phyloP scores from a whole-genome alignment of 148 eudicot genomes.

The Rhododendron simsii region DNA sequence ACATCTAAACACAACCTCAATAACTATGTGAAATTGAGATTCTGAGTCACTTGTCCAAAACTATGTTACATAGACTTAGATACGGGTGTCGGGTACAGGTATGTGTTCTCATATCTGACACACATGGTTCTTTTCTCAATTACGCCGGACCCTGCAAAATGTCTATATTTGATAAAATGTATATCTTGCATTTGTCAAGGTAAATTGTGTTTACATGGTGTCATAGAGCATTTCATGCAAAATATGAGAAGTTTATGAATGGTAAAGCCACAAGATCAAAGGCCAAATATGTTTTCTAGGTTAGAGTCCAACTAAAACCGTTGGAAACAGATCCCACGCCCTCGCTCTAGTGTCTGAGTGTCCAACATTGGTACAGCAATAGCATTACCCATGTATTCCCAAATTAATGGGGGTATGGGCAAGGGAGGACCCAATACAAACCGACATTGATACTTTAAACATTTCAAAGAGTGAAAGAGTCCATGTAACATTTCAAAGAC shows the following conservation, averaged over 20 bases:
- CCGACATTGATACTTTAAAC: not conserved
- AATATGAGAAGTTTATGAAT: not conserved
- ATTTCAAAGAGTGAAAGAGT: not conserved
- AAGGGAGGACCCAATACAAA: not conserved
- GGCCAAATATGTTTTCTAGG: not conserved
- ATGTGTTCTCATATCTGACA: not conserved
- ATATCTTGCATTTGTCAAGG: not conserved
- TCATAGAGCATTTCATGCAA: not conserved
- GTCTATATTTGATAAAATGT: not conserved
- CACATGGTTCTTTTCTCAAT: not conserved
- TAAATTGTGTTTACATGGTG: not conserved
- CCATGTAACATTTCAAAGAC: not conserved
- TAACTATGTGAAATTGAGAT: not conserved
- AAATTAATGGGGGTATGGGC: not conserved
- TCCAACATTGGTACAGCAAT: not conserved
- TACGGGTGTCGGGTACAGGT: not conserved
- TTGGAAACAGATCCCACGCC: slow-evolving; percentile 34
- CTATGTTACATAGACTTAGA: not conserved
- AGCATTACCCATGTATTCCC: not conserved
- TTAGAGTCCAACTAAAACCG: slow-evolving; percentile 2
- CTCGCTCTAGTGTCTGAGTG: not conserved
- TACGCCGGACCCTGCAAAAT: not conserved
- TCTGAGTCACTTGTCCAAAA: not conserved
- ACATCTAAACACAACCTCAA: not conserved
- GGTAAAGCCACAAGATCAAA: not conserved